Base-by-base conservation (phyloP, 208 protist species). In the Crithidia mellificae region DNA sequence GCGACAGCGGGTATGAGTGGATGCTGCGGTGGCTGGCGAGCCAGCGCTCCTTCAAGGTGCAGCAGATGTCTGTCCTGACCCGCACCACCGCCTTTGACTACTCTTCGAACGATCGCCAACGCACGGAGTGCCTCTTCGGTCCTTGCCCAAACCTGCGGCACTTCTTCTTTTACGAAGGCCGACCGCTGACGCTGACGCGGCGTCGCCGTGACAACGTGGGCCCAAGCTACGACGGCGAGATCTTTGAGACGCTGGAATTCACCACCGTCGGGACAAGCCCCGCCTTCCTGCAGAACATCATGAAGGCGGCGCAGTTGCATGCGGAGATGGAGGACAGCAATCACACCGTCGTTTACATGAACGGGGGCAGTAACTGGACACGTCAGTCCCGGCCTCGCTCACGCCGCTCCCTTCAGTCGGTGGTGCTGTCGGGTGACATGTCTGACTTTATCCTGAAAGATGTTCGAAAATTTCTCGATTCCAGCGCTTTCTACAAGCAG, bases 261-360 rank as follows among this genome's bases (percentile, higher is more conserved):
- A 81, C 74, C 22, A 94, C 92, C 3, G 61, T 91, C 53, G 91
- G 91, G 20, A 74, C 82, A 8, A 80, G 68, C 29, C 50, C 78
- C 12, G 47, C 50, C 0, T 59, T 89, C 14, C 77, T 97, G 67
- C 67, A 88, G 64, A 68, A 82, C 29, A 89, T 97, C 24, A 69
- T 96, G 34, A 77, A 85, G 44, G 85, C 87, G 29, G 93, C 93
- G 14, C 77, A 81, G 63, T 25, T 66, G 36, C 67, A 84, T n/a
- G 86, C 80, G 5, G 79, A 79, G 56, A 55, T 81, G 43, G 72
- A 84, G 12, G 90, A 95, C 49, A 85, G 70, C 66, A 82, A 92
- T 54, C 84, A 88, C 49, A 97, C 93, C 22, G 81, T 94, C 30
- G 79, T 97, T 24, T 96, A 96, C 74, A 68, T 87, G 64, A 92